A percentile compares a stretch with the other conserved stretches of the same genome.
These are phyloP conservation scores for Aurantiochytrium sp. DNA, from an alignment of 108 stramenopile genomes.

Conservation along the genomic window DNA sequence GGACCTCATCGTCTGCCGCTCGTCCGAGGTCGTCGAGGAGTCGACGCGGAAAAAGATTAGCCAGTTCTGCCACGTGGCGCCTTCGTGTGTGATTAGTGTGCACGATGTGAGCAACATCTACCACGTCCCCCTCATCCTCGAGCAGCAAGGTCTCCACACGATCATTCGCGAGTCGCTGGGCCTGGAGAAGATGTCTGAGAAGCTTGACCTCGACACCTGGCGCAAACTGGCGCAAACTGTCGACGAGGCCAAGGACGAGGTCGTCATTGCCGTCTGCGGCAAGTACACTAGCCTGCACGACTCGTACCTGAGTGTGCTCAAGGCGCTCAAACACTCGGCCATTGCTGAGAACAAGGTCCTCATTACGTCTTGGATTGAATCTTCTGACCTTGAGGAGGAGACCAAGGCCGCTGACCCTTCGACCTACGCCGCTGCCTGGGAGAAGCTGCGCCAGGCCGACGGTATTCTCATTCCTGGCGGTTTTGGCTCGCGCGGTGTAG, in stretches of 20 bases:
- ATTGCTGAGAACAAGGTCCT: slow-evolving; percentile 75
- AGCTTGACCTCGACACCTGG: slow-evolving; percentile 72
- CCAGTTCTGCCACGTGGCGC: slow-evolving; percentile 89
- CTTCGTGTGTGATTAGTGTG: slow-evolving; percentile 73
- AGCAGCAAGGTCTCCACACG: slow-evolving; percentile 76
- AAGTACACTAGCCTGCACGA: slow-evolving; percentile 93
- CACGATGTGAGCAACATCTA: slow-evolving; percentile 98
- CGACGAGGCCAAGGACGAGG: slow-evolving; percentile 55
- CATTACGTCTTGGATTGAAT: slow-evolving; percentile 89
- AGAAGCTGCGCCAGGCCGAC: slow-evolving; percentile 57
- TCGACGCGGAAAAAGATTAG: slow-evolving; percentile 81
- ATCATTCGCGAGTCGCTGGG: slow-evolving; percentile 59
- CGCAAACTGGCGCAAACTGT: slow-evolving; percentile 69
- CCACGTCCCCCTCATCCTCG: slow-evolving; percentile 86
- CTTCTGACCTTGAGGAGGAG: slow-evolving; percentile 68
- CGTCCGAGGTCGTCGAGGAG: slow-evolving; percentile 62
- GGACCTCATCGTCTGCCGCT: slow-evolving; percentile 88
- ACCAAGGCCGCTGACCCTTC: slow-evolving; percentile 13
- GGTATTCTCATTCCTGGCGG: slow-evolving; percentile 91
- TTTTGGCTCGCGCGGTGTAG: slow-evolving; percentile 80
- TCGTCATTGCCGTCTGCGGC: slow-evolving; percentile 87
- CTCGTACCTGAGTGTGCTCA: slow-evolving; percentile 87
- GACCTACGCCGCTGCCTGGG: slow-evolving; percentile 63
- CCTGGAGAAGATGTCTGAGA: slow-evolving; percentile 43
- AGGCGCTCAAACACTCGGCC: slow-evolving; percentile 89